A percentile compares a stretch with the other conserved stretches of the same genome.
These are phyloP conservation scores for Aspergillus funiculosus DNA, from an alignment of 495 filamentous ascomycete species.

Conservation along the genomic window DNA sequence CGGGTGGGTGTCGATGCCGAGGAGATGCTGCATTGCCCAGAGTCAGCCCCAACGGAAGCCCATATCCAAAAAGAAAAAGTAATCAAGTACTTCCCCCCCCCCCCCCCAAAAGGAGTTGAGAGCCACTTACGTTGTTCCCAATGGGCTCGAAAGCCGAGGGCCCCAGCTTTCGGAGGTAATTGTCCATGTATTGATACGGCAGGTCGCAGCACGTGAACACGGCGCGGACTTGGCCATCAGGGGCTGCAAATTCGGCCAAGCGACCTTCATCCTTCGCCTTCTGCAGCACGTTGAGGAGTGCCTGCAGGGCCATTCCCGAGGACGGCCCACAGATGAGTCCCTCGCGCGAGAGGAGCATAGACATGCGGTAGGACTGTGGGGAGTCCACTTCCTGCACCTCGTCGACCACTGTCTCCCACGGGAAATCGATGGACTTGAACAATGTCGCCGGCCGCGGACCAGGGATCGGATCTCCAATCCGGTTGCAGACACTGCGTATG, in stretches of 20 bases:
- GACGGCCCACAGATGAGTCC: constrained; percentile 57
- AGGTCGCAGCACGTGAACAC: constrained; percentile 59
- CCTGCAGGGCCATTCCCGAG: constrained; percentile 53
- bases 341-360: constrained; percentile 49
- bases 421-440: constrained; percentile 49
- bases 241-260: constrained; percentile 39
- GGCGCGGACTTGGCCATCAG: constrained; percentile 44
- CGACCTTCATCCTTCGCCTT: constrained; percentile 42
- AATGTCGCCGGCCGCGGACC: constrained; percentile 51
- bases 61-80: background rate
- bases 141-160: constrained; percentile 49
- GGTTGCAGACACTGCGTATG: constrained; percentile 51
- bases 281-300: constrained; percentile 47
- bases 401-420: constrained; percentile 52
- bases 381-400: constrained; percentile 50
- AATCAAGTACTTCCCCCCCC: too few relatives aligned
- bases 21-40: constrained; percentile 34
- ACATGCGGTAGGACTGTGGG: constrained; percentile 47
- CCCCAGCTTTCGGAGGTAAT: constrained; percentile 53
- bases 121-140: constrained; percentile 45
- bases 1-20: constrained; percentile 47
- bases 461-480: constrained; percentile 50
- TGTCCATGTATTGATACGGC: constrained; percentile 57
- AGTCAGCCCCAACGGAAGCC: constrained; percentile 10
- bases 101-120: background rate